phyloP scores from a whole-genome alignment of 768 basidiomycete species.

The Suillus tomentosus region DNA sequence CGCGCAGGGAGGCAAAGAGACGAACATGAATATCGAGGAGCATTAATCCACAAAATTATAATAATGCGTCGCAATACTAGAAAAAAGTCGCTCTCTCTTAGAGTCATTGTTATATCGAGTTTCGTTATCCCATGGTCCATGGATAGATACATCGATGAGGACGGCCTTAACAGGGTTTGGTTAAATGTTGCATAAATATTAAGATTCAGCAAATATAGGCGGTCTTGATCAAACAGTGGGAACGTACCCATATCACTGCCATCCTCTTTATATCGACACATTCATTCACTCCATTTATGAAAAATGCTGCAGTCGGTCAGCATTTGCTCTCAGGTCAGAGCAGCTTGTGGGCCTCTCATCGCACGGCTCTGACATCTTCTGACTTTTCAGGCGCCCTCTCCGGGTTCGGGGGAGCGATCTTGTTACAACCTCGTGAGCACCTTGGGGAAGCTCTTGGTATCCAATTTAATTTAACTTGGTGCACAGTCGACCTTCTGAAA shows the following conservation, averaged over 20 bases:
- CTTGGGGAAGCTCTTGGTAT: not conserved
- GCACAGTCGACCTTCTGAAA: constrained; percentile 83
- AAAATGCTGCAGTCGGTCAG: constrained; percentile 27
- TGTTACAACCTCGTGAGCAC: constrained; percentile 73
- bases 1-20: constrained; percentile 42
- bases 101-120: no score
- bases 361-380: not conserved
- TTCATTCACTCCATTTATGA: constrained; percentile 21
- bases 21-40: not conserved
- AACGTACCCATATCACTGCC: not conserved
- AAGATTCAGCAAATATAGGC: no score
- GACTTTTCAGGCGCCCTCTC: constrained; percentile 64
- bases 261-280: not conserved
- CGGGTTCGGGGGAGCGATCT: constrained; percentile 72
- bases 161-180: no score
- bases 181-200: no score
- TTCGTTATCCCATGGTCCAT: no score
- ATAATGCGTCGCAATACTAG: not conserved
- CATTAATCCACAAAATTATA: not conserved
- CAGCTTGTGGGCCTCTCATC: not conserved
- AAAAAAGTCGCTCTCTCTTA: not conserved
- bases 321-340: constrained; percentile 31
- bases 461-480: not conserved
- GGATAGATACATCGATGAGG: no score
- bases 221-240: no score